Evolutionary conservation across 2,329 filamentous ascomycete species (phyloP).

Genomic region (Amphichorda felina): DNA sequence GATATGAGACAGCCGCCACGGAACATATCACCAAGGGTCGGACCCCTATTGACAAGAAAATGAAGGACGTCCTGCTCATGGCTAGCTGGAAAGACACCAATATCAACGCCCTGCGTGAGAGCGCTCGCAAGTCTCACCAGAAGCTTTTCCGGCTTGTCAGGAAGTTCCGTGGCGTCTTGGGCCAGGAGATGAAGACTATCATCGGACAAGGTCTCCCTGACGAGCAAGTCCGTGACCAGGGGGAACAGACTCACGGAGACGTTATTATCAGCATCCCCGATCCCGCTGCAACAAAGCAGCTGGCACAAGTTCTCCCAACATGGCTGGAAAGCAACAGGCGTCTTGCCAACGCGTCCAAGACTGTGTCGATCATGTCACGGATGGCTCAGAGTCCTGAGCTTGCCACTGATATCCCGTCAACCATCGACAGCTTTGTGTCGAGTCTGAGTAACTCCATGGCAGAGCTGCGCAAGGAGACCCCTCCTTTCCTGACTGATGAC

Average conservation of each 20-base stretch:
- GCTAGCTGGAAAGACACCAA: conserved; percentile 99
- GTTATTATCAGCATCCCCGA: neutral
- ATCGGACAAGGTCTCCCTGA: conserved; percentile 48
- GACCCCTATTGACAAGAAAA: conserved; percentile 70
- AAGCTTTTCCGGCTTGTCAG: conserved; percentile 86
- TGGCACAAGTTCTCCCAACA: conserved; percentile 14
- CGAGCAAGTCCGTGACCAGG: conserved; percentile 5
- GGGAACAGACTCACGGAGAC: neutral
- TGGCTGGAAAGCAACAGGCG: conserved; percentile 43
- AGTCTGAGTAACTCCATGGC: conserved; percentile 56
- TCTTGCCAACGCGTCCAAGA: conserved; percentile 58
- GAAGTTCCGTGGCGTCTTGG: conserved; percentile 74
- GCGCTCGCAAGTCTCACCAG: conserved; percentile 77
- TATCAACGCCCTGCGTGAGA: conserved; percentile 78
- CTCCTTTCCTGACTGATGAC: conserved; percentile 68
- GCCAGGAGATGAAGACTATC: conserved; percentile 60
- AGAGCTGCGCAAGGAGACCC: conserved; percentile 75
- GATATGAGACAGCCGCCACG: conserved; percentile 55
- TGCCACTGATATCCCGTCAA: conserved; percentile 41
- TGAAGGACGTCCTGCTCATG: conserved; percentile 85
- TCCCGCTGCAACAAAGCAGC: neutral
- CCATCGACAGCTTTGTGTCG: conserved; percentile 56
- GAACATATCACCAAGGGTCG: conserved; percentile 59
- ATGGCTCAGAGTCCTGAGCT: conserved; percentile 41
- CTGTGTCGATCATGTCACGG: conserved; percentile 62